Percentiles rank a stretch among this genome's conserved stretches.
Conservation (phyloP, 2,329 filamentous ascomycete species). For the Penicillium sp. region DNA sequence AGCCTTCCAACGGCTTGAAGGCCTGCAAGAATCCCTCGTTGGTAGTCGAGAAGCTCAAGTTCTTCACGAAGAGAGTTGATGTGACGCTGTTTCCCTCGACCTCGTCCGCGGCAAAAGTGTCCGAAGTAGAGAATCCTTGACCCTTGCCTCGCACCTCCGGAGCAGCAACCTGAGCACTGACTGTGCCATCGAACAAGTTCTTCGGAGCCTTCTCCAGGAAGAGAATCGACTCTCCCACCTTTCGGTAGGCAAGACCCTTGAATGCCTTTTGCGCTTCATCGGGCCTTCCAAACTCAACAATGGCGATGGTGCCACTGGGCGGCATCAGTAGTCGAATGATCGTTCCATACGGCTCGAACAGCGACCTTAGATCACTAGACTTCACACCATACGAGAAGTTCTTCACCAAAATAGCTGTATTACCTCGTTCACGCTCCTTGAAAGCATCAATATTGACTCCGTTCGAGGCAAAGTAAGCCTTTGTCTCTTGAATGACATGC, state of each 20-base stretch:
- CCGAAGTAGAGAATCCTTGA: conserved; percentile 45
- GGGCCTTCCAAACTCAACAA: conserved; percentile 81
- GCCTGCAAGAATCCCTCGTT: conserved; percentile 72
- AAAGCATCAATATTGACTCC: conserved; percentile 92
- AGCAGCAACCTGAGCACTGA: conserved; percentile 30
- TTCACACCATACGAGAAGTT: conserved; percentile 88
- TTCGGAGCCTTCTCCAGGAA: conserved; percentile 93
- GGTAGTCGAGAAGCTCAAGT: conserved; percentile 89
- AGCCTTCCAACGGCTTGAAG: conserved; percentile 82
- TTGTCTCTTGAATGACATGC: conserved; percentile 93
- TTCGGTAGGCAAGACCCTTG: conserved; percentile 80
- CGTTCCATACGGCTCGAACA: conserved; percentile 85
- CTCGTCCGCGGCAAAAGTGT: conserved; percentile 45
- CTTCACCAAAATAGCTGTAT: conserved; percentile 86
- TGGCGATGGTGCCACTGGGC: conserved; percentile 87
- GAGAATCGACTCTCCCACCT: conserved; percentile 85
- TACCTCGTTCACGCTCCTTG: conserved; percentile 79
- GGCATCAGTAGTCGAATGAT: conserved; percentile 86
- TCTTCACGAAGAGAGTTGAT: conserved; percentile 88
- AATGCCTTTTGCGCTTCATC: conserved; percentile 83
- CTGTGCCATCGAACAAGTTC: conserved; percentile 64
- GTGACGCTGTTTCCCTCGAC: conserved; percentile 54
- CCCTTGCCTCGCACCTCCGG: conserved; percentile 33
- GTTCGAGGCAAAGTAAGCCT: conserved; percentile 82
- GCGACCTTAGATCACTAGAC: conserved; percentile 71